Evolutionary conservation across 345 rosid genomes (phyloP), one percentile per base, ranked within the genome.

Genomic region (Balakata baccata): DNA sequence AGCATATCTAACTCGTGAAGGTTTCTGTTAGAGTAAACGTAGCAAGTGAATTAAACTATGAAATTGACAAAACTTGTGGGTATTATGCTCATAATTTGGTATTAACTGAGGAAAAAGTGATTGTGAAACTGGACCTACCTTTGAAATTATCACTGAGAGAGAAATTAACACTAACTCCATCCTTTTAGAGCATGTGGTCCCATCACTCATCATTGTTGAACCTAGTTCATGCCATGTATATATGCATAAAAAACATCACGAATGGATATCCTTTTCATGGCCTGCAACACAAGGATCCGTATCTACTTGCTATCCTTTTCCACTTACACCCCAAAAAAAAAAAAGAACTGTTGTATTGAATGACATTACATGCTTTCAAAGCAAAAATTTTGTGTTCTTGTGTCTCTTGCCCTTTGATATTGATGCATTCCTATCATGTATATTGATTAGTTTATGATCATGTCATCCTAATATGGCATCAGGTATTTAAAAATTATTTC

Each of bases 71-170:
- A 69, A 20, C 25, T 53, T 50, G 63, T 49, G 45, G 20, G 38
- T 37, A 61, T 29, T 54, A 57, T 71, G 20, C 70, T 59, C 43
- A 43, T 73, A 7, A 54, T 63, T 78, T 52, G 77, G 70, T 66
- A n/a, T 64, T 59, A 43, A 46, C 14, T 57, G 69, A 70, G 79
- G 63, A 16, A 66, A 72, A 70, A 75, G 84, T 78, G 85, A 80
- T 75, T 56, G 80, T 68, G 83, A 80, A 83, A 77, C 73, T 74
- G 75, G 77, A 76, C 87, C 89, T 47, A 81, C 81, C 77, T 80
- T 84, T 74, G 73, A 69, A 80, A 81, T 71, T 71, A 72, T 72
- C 66, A 77, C 79, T 74, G 77, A 65, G 58, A 68, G 64, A 81
- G 74, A 71, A 53, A 65, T 46, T 45, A 72, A 76, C 66, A 61